A percentile compares a stretch with the other conserved stretches of the same genome.
phyloP scores from a whole-genome alignment of 1,139 yeast species.

The Hyphopichia khmerensis region DNA sequence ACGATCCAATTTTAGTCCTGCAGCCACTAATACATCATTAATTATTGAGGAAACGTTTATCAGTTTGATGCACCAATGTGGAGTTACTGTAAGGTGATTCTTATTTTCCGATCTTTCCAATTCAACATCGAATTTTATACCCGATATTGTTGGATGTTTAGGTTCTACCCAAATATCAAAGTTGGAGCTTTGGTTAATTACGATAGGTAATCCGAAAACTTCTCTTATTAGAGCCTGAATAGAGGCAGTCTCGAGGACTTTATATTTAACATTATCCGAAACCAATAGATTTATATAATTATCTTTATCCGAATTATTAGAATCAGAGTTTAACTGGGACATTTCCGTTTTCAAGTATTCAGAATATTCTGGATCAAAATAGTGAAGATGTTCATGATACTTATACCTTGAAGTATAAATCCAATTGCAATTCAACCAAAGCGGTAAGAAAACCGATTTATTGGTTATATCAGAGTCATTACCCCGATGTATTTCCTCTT shows the following conservation, averaged over 20 bases:
- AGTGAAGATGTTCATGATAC: constrained; percentile 25
- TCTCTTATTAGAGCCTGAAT: constrained; percentile 19
- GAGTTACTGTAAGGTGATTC: constrained; percentile 6
- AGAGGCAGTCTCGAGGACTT: constrained; percentile 29
- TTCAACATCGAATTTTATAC: constrained; percentile 22
- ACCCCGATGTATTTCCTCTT: constrained; percentile 10
- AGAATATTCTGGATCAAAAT: constrained; percentile 24
- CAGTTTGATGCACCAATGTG: constrained; percentile 28
- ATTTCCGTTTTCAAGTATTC: constrained; percentile 15
- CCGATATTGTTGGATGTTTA: constrained; percentile 29
- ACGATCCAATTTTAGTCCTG: constrained; percentile 26
- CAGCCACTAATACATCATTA: constrained; percentile 19
- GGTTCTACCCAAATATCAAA: constrained; percentile 33
- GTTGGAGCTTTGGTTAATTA: constrained; percentile 10
- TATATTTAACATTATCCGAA: constrained; percentile 23
- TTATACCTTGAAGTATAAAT: constrained; percentile 17
- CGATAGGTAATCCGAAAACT: constrained; percentile 31
- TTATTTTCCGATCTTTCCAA: constrained; percentile 2
- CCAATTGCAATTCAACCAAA: constrained; percentile 32
- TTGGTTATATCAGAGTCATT: background rate
- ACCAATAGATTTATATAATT: constrained; percentile 16
- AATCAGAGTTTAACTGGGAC: constrained; percentile 8
- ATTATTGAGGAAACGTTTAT: constrained; percentile 19
- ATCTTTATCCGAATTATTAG: constrained; percentile 7
- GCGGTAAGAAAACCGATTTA: constrained; percentile 24